phyloP scores from a whole-genome alignment of 1,139 yeast species.

The Saccharomyces hybrid region DNA sequence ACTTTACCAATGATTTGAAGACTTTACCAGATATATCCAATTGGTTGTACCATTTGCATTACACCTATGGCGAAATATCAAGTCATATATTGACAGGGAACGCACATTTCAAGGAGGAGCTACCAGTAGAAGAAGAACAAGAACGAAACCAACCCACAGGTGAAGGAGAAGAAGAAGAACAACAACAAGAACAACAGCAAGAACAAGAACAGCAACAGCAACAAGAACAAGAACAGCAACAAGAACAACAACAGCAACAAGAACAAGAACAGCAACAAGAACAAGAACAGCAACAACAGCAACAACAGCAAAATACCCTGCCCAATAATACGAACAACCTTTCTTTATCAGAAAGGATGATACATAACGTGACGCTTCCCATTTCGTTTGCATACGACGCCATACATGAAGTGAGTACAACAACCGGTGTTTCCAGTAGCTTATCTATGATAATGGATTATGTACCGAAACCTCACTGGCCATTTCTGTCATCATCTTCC shows the following conservation, averaged over 20 bases:
- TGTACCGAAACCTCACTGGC: slow-evolving; percentile 18
- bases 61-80: slow-evolving; percentile 23
- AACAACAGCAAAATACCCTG: too few species aligned
- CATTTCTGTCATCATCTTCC: neutral
- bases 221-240: neutral
- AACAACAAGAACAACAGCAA: neutral
- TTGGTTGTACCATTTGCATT: slow-evolving; percentile 29
- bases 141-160: neutral
- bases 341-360: neutral
- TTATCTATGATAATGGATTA: slow-evolving; percentile 25
- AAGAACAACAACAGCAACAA: too few species aligned
- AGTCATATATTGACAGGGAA: slow-evolving; percentile 29
- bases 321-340: neutral
- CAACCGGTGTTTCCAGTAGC: slow-evolving; percentile 28
- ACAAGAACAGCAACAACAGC: too few species aligned
- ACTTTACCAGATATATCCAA: slow-evolving; percentile 24
- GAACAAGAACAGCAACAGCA: neutral
- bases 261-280: too few species aligned
- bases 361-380: slow-evolving; percentile 27
- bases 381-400: slow-evolving; percentile 30
- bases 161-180: neutral
- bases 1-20: slow-evolving; percentile 21
- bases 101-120: slow-evolving; percentile 21
- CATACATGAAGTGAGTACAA: slow-evolving; percentile 30
- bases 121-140: slow-evolving; percentile 1